Evolutionary conservation across 306 rosid genomes (phyloP), one percentile per base, ranked within the genome.

Genomic region (Cicer cuneatum): DNA sequence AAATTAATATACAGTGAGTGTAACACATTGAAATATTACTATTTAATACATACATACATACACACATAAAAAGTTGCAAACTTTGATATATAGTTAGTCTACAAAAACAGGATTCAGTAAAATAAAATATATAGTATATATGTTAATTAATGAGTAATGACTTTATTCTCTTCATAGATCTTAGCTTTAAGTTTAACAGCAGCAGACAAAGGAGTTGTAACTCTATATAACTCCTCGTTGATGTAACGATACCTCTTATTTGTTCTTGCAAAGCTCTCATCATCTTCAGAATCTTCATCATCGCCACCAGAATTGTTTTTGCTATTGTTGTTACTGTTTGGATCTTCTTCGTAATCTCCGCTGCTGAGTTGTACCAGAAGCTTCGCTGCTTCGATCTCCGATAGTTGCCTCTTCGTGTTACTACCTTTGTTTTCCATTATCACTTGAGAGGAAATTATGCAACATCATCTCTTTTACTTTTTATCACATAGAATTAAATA

Each of bases 311-410:
- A 41, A 29, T 80, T 74, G 77, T 73, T 83, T 47, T 66, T 77
- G 58, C 62, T 76, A 78, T 38, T 82, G 51, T 66, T 78, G 13
- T 69, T 74, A 6, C 72, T 77, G 9, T 67, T 46, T 24, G 7
- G 68, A 68, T 68, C 39, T 42, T 75, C 56, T 13, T 52, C 69
- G 47, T 80, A 69, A 56, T 71, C 83, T 13, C 83, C 79, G 61
- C 82, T 82, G 75, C 92, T 86, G 12, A 88, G 87, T 57, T 88
- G 88, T 6, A 88, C 59, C 46, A 88, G 88, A 29, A 73, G 86
- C 64, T 83, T 62, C 0, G 92, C 92, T 4, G 82, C 88, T 75
- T 86, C 73, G 75, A 86, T 83, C 83, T 81, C 85, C 45, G 77
- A 74, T 62, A 66, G 61, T 8, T 70, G 21, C 14, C 18, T 71